Conservation (phyloP, 305 asterid genomes). For the Fraxinus albicans region DNA sequence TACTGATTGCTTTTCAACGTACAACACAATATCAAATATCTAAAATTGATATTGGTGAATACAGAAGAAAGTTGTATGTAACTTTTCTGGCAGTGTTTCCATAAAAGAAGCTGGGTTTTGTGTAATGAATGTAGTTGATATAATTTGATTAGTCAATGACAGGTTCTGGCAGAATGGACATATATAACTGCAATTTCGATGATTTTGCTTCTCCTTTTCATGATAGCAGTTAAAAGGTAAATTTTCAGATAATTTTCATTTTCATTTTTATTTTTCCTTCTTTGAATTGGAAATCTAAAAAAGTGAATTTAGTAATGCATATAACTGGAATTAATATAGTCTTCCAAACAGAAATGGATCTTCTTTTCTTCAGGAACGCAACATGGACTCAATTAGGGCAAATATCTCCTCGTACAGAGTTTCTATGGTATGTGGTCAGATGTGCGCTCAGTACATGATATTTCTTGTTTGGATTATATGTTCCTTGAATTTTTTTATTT, state of each 20-base stretch:
- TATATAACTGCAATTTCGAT: slow-evolving; percentile 44
- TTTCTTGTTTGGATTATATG: slow-evolving; percentile 21
- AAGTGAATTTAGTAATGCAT: slow-evolving; percentile 11
- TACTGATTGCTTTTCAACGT: background rate
- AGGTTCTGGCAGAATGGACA: slow-evolving; percentile 82
- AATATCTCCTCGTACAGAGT: slow-evolving; percentile 78
- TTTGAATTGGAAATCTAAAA: slow-evolving; percentile 11
- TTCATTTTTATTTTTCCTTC: background rate
- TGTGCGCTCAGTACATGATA: background rate
- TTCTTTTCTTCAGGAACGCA: slow-evolving; percentile 56
- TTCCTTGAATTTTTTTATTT: slow-evolving; percentile 19
- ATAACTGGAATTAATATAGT: slow-evolving; percentile 33
- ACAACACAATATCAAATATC: background rate
- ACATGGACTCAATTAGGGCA: slow-evolving; percentile 42
- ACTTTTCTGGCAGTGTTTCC: background rate
- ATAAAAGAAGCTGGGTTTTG: slow-evolving; percentile 5
- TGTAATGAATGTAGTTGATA: slow-evolving; percentile 7
- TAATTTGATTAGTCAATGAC: slow-evolving; percentile 29
- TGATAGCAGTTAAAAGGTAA: slow-evolving; percentile 51
- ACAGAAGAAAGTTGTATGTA: background rate
- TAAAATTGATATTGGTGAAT: background rate
- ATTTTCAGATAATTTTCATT: slow-evolving; percentile 8
- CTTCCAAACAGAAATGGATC: slow-evolving; percentile 60
- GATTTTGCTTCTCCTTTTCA: slow-evolving; percentile 44
- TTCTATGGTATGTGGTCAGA: slow-evolving; percentile 50